Evolutionary conservation across 345 rosid species (phyloP), one percentile per base, ranked within the genome.

Genomic region (Noccaea bulbosa): DNA sequence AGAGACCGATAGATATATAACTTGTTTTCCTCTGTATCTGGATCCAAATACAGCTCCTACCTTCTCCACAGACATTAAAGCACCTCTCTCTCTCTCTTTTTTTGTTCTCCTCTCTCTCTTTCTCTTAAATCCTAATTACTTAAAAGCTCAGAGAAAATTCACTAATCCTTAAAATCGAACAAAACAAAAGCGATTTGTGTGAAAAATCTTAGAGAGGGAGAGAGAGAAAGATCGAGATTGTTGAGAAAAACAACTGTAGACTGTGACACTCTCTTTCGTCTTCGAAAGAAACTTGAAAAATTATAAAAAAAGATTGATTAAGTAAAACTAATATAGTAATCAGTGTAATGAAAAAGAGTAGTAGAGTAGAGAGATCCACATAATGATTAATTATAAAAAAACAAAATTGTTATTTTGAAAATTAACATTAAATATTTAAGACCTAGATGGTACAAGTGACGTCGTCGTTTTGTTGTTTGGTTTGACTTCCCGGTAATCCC

Each of bases 31-130:
- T 62, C 57, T 68, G 59, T 65, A 15, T 69, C 71, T 77, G 60
- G 72, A 64, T 69, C 58, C 70, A 69, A 67, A 44, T 71, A 80
- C 65, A 72, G 73, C 49, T 70, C 79, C 72, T 80, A 78, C 86
- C 81, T 79, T 72, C 77, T 79, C 70, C 77, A 71, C 61, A 47
- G 35, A 47, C 79, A 75, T 75, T 75, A 62, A 67, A 76, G 68
- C 81, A 73, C 73, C 74, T 11, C 59, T 46, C 69, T 60, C 61
- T 43, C 30, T 67, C 62, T 48, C 60, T 67, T 56, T 71, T 11
- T 27, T 11, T 27, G 33, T 54, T 69, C 35, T 24, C 50, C 45
- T 22, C 48, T 60, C 72, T 53, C 78, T 67, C 78, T 64, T 55
- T 58, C 45, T 55, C 67, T 11, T 8, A 74, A 82, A 70, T 79